These are phyloP conservation scores for Kalaharituber pfeilii DNA, from an alignment of 2,329 filamentous ascomycete species.

Conservation along the genomic window DNA sequence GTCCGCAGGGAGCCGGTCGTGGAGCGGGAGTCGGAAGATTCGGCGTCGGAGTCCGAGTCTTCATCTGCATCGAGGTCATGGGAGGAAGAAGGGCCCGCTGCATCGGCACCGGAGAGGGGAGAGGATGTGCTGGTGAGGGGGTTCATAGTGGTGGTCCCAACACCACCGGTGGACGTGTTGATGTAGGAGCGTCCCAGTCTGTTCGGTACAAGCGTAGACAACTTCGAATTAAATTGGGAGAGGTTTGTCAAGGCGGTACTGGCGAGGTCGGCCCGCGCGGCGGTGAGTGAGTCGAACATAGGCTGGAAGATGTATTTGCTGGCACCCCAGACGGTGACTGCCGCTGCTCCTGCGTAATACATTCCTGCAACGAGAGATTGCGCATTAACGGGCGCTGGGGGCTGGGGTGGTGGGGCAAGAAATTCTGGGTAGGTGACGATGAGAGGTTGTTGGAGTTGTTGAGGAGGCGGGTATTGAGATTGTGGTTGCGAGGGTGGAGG, in stretches of 20 bases:
- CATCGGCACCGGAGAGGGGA: constrained; percentile 28
- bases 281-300: neutral
- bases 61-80: constrained; percentile 3
- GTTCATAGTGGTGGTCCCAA: neutral
- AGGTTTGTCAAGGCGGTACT: constrained; percentile 30
- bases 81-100: constrained; percentile 1
- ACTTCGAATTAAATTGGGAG: constrained; percentile 34
- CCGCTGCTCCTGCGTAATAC: constrained; percentile 40
- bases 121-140: constrained; percentile 58
- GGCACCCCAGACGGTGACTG: constrained; percentile 51
- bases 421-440: constrained; percentile 57
- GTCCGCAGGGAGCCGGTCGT: neutral
- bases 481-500: neutral
- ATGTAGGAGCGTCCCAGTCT: too few species aligned
- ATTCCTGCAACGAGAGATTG: constrained; percentile 41
- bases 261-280: constrained; percentile 3
- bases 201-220: constrained; percentile 33
- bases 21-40: constrained; percentile 16
- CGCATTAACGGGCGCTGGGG: constrained; percentile 40
- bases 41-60: constrained; percentile 27
- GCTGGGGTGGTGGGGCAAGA: constrained; percentile 34
- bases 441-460: constrained; percentile 26
- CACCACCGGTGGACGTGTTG: neutral
- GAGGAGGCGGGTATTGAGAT: constrained; percentile 28
- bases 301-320: constrained; percentile 31